Evolutionary conservation across 2,329 filamentous ascomycete species (phyloP).

Genomic region (Exophiala oligosperma): DNA sequence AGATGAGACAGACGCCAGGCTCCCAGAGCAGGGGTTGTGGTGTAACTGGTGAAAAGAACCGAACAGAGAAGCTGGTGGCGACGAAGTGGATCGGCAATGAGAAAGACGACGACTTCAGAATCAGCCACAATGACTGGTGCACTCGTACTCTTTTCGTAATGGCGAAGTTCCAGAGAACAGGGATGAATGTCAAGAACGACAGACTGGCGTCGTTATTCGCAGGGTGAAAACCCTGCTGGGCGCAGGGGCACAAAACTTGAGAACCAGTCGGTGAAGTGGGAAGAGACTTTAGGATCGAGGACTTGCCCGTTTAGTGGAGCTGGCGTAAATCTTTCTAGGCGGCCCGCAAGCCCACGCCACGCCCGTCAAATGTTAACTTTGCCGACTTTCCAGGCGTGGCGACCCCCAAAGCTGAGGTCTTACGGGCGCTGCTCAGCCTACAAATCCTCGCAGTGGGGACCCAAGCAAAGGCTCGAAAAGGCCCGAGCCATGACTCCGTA

Average conservation of each 20-base stretch:
- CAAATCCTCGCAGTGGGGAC: not conserved
- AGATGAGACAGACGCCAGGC: constrained; percentile 12
- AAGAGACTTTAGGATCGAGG: constrained; percentile 6
- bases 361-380: not conserved
- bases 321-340: not conserved
- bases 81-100: not conserved
- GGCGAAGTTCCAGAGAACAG: not conserved
- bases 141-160: constrained; percentile 5
- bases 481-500: constrained; percentile 1
- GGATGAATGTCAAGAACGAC: not conserved
- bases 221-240: not conserved
- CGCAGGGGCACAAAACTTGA: constrained; percentile 1
- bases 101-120: constrained; percentile 1
- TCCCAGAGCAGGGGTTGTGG: not conserved
- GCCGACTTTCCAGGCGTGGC: not conserved
- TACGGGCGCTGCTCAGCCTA: not conserved
- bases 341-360: not conserved
- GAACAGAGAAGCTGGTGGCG: not conserved
- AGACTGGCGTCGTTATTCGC: not conserved
- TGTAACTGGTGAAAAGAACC: not conserved
- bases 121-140: constrained; percentile 4
- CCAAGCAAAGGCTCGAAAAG: not conserved
- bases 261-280: constrained; percentile 8
- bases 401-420: constrained; percentile 1
- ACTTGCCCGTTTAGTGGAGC: constrained; percentile 1